Evolutionary conservation across 2,329 filamentous ascomycete genomes (phyloP).

Genomic region (Parascedosporium putredinis): DNA sequence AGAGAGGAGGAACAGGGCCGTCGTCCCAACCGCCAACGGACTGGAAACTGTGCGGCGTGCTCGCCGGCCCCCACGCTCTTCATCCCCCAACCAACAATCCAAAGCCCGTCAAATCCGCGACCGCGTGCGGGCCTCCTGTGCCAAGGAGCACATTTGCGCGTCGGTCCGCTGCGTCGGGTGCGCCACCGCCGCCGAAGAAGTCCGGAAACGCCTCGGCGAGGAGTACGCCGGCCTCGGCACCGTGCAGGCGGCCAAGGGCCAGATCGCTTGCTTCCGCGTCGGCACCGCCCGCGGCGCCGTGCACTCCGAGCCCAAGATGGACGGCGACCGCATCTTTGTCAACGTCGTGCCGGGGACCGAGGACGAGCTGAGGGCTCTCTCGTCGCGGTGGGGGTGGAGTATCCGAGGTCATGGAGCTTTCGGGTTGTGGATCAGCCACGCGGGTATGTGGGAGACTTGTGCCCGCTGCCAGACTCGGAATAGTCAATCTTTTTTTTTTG

Average conservation of each 20-base stretch:
- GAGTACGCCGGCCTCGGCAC: conserved; percentile 14
- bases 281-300: conserved; percentile 30
- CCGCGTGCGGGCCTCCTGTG: conserved; percentile 16
- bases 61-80: conserved; percentile 38
- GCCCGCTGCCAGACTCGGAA: not conserved
- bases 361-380: conserved; percentile 21
- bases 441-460: not conserved
- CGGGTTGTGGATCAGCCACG: not conserved
- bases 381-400: conserved; percentile 28
- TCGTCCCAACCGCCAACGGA: conserved; percentile 23
- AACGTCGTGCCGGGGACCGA: conserved; percentile 26
- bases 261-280: conserved; percentile 31
- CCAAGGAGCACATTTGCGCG: conserved; percentile 27
- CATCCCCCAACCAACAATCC: conserved; percentile 21
- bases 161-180: conserved; percentile 33
- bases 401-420: conserved; percentile 22
- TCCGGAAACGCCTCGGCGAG: conserved; percentile 23
- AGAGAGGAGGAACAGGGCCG: no score
- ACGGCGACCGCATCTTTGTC: conserved; percentile 22
- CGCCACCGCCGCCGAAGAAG: conserved; percentile 27
- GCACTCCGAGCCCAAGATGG: conserved; percentile 30
- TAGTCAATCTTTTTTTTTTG: no score
- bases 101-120: conserved; percentile 23
- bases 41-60: conserved; percentile 37
- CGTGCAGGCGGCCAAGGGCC: conserved; percentile 17